Evolutionary conservation across 495 filamentous ascomycete species (phyloP).

Genomic region (Daldinia childiae): DNA sequence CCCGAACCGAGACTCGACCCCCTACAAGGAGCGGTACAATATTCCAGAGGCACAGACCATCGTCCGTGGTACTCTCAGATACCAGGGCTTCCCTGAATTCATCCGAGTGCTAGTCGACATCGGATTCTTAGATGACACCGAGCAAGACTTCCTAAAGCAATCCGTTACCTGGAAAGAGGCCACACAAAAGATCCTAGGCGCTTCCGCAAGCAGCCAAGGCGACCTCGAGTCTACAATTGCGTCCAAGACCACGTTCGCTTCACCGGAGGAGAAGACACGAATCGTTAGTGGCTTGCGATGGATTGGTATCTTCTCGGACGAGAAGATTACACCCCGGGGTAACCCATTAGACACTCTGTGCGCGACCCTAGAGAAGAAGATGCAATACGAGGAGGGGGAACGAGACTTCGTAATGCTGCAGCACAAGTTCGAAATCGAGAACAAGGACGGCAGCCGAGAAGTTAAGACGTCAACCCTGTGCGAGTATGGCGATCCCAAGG

Average conservation of each 20-base stretch:
- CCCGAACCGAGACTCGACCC: slow-evolving; percentile 88
- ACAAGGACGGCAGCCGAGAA: slow-evolving; percentile 74
- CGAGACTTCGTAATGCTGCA: slow-evolving; percentile 77
- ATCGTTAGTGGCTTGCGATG: slow-evolving; percentile 82
- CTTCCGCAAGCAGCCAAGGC: slow-evolving; percentile 65
- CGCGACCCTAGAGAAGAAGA: slow-evolving; percentile 89
- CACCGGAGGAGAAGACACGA: slow-evolving; percentile 75
- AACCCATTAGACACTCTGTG: slow-evolving; percentile 91
- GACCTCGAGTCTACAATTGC: slow-evolving; percentile 77
- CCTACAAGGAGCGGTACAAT: slow-evolving; percentile 86
- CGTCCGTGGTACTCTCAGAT: slow-evolving; percentile 79
- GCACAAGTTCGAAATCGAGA: slow-evolving; percentile 92
- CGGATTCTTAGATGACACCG: slow-evolving; percentile 80
- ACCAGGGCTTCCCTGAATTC: slow-evolving; percentile 85
- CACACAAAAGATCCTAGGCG: slow-evolving; percentile 75
- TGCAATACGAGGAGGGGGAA: slow-evolving; percentile 86
- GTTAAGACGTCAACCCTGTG: slow-evolving; percentile 80
- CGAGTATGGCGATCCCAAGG: slow-evolving; percentile 85
- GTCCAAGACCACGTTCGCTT: slow-evolving; percentile 76
- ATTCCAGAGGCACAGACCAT: slow-evolving; percentile 87
- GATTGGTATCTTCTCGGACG: slow-evolving; percentile 87
- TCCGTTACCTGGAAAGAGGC: slow-evolving; percentile 82
- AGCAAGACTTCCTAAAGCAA: slow-evolving; percentile 66
- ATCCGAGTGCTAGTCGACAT: slow-evolving; percentile 86
- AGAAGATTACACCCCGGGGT: slow-evolving; percentile 73